Percentiles rank a stretch among this genome's conserved stretches.
Conservation (phyloP, 768 basidiomycete species). For the Boletus sp. region DNA sequence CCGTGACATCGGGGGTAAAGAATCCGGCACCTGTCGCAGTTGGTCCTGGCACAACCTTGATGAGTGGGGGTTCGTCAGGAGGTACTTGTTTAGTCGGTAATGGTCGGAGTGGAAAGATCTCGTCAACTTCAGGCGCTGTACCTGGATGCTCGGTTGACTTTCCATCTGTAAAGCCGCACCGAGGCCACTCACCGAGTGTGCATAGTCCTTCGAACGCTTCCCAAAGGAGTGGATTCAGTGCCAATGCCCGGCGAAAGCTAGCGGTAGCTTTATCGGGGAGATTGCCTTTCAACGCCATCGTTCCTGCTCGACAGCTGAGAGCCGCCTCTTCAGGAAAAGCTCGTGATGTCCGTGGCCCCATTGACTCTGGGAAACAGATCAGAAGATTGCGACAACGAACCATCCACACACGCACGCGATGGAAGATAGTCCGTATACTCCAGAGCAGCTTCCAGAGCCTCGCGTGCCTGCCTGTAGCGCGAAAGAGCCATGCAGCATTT, state of each 20-base stretch:
- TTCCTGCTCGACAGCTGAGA: conserved; percentile 73
- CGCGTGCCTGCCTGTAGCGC: conserved; percentile 72
- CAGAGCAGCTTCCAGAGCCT: conserved; percentile 63
- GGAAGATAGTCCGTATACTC: conserved; percentile 50
- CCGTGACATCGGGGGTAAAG: conserved; percentile 69
- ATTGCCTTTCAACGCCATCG: conserved; percentile 75
- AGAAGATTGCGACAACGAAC: conserved; percentile 8
- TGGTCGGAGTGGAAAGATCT: conserved; percentile 64
- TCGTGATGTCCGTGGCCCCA: conserved; percentile 49
- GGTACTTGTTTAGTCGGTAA: conserved; percentile 51
- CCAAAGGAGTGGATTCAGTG: conserved; percentile 79
- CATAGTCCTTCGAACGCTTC: conserved; percentile 92
- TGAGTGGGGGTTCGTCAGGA: conserved; percentile 48
- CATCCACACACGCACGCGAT: conserved; percentile 46
- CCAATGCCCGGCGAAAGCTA: conserved; percentile 70
- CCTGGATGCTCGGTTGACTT: conserved; percentile 42
- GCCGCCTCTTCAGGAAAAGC: conserved; percentile 70
- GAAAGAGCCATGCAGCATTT: conserved; percentile 71
- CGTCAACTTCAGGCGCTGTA: conserved; percentile 65
- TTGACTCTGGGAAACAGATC: conserved; percentile 44
- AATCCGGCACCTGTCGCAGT: conserved; percentile 66
- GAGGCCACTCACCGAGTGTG: conserved; percentile 53
- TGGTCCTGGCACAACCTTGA: conserved; percentile 39
- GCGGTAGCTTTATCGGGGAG: conserved; percentile 66
- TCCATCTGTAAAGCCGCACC: conserved; percentile 1